These are phyloP conservation scores for Aristolochia californica DNA, from an alignment of 164 flowering plant species.

Conservation along the genomic window DNA sequence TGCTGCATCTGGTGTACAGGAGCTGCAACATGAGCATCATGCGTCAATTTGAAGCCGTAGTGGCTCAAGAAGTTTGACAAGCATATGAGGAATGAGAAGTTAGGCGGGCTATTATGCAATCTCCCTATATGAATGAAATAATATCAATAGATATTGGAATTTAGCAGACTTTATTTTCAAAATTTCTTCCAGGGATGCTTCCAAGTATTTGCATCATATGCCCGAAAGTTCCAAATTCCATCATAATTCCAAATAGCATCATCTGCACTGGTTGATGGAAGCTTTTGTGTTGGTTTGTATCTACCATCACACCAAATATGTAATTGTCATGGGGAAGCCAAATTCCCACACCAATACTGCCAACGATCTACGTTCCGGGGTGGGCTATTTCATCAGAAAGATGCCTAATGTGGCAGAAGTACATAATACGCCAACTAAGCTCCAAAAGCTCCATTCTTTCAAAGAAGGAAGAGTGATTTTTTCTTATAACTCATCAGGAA, in stretches of 20 bases:
- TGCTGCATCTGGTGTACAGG: constrained; percentile 96
- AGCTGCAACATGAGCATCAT: constrained; percentile 41
- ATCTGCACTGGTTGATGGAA: no score
- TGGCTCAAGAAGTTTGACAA: not conserved
- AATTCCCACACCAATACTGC: not conserved
- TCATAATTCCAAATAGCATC: no score
- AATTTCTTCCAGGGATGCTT: no score
- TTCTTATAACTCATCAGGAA: not conserved
- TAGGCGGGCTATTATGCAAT: not conserved
- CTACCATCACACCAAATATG: not conserved
- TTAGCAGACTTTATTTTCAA: not conserved
- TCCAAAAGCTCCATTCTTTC: not conserved
- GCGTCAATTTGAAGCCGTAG: constrained; percentile 6
- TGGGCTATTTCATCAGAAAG: not conserved
- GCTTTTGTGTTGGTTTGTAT: not conserved
- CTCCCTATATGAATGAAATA: not conserved
- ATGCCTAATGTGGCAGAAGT: not conserved
- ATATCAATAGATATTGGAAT: not conserved
- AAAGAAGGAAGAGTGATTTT: not conserved
- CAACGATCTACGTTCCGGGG: not conserved
- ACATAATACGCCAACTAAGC: not conserved
- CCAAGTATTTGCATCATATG: no score
- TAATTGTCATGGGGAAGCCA: not conserved
- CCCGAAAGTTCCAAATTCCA: no score
- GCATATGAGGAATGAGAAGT: not conserved